Evolutionary conservation across 2,329 filamentous ascomycete genomes (phyloP), one percentile per base, ranked within the genome.

Genomic region (Venturiaceae sp.): DNA sequence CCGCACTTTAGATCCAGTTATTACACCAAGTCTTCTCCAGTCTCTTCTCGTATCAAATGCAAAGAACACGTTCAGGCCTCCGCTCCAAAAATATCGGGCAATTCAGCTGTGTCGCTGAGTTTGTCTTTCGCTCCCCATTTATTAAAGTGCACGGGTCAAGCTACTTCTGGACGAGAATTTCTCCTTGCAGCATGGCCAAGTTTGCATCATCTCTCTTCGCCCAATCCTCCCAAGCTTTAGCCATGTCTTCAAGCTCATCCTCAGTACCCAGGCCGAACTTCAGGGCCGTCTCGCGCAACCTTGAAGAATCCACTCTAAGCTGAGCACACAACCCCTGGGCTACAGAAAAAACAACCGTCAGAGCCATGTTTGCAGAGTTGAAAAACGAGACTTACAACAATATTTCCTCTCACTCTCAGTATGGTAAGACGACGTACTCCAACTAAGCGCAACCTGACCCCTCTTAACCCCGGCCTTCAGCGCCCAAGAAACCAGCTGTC

Each of bases 361-460:
- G 36, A 11, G 36, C 11, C 36, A 39, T 39, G n/a, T 11, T 39
- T 11, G 36, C 36, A 39, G 11, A 39, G n/a, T 39, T 39, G 11
- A 39, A 39, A 39, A 39, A 39, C n/a, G n/a, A 39, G 36, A 58
- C 59, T 23, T 50, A 57, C 68, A 65, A 65, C 68, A 71, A 39
- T 66, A 61, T 56, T 57, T 34, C 53, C 67, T 63, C 47, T 73
- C 70, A 58, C 66, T 67, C 8, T 57, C 47, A 14, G 62, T 66
- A 57, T 60, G 62, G 57, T 67, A 71, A 47, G 62, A 67, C 69
- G 67, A 71, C 44, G 67, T 67, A 41, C 68, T 67, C 61, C 66
- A 65, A 23, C 60, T 63, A 19, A 63, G 62, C 55, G 63, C 60
- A 16, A 71, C 64, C 23, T 64, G 53, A 21, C 64, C 63, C 50